Conservation (phyloP, 768 basidiomycete species). For the Cystobasidium tubakii region DNA sequence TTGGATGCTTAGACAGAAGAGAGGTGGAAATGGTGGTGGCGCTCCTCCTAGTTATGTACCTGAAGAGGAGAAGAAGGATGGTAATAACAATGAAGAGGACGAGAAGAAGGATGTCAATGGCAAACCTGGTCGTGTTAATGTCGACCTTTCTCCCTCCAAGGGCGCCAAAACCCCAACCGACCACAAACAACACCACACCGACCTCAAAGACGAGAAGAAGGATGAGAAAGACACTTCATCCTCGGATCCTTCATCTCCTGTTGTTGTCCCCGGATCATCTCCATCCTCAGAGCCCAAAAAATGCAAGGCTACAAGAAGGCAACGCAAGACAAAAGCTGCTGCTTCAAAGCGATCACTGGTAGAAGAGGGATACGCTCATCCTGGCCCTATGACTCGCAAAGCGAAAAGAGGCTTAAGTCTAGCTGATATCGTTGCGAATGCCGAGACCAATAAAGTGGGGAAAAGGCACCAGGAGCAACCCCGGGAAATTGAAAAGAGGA, state of each 20-base stretch:
- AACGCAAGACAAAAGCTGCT: not conserved
- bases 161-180: too few relatives aligned
- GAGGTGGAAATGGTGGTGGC: not conserved
- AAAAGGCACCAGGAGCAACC: not conserved
- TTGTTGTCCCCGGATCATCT: too few relatives aligned
- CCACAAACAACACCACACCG: too few relatives aligned
- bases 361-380: not conserved
- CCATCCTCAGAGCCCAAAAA: not conserved
- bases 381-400: not conserved
- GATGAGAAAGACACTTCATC: too few relatives aligned
- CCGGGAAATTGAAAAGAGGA: not conserved
- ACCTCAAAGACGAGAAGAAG: too few relatives aligned
- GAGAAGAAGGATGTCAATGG: not conserved
- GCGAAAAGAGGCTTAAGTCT: not conserved
- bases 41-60: too few relatives aligned
- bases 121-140: too few relatives aligned
- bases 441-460: not conserved
- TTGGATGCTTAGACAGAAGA: constrained; percentile 27
- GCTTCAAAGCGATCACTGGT: not conserved
- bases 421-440: constrained; percentile 13
- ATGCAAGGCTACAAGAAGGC: not conserved
- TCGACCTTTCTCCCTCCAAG: too few relatives aligned
- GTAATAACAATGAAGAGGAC: not conserved
- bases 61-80: too few relatives aligned
- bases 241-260: too few relatives aligned